Percentiles rank a stretch among this genome's conserved stretches.
phyloP scores from a whole-genome alignment of 2,329 filamentous ascomycete species.

The Fusarium odoratissimum region DNA sequence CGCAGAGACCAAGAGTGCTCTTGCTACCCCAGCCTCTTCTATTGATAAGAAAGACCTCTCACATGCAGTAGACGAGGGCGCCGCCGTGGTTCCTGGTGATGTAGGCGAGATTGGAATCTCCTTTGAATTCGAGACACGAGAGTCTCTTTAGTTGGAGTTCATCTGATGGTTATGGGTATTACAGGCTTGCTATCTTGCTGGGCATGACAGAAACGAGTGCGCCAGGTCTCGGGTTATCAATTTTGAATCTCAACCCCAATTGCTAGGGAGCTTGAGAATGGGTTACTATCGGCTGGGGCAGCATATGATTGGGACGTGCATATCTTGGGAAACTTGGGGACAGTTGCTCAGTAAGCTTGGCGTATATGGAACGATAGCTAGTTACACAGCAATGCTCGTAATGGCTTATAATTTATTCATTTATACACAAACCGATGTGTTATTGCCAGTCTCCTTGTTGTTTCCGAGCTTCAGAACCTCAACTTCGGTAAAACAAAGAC shows the following conservation, averaged over 20 bases:
- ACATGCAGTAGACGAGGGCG: neutral
- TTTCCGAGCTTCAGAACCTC: constrained; percentile 65
- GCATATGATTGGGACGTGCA: neutral
- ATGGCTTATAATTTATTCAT: neutral
- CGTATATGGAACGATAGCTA: neutral
- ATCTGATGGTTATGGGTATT: neutral
- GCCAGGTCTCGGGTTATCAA: neutral
- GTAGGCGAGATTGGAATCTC: neutral
- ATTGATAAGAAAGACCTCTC: neutral
- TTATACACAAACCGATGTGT: neutral
- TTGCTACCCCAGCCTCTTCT: neutral
- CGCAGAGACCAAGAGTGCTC: neutral
- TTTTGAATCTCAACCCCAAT: neutral
- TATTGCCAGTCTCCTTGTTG: neutral
- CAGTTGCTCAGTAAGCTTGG: neutral
- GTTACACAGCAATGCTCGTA: neutral
- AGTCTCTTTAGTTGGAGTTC: neutral
- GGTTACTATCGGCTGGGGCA: neutral
- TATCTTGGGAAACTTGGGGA: neutral
- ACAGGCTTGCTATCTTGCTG: neutral
- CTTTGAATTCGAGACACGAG: constrained; percentile 6
- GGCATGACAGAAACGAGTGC: neutral
- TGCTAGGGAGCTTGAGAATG: neutral
- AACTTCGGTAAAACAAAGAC: constrained; percentile 91
- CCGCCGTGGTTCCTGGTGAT: neutral